Evolutionary conservation across 2,329 filamentous ascomycete species (phyloP), one percentile per base, ranked within the genome.

Genomic region (Alternaria hordeiaustralica): DNA sequence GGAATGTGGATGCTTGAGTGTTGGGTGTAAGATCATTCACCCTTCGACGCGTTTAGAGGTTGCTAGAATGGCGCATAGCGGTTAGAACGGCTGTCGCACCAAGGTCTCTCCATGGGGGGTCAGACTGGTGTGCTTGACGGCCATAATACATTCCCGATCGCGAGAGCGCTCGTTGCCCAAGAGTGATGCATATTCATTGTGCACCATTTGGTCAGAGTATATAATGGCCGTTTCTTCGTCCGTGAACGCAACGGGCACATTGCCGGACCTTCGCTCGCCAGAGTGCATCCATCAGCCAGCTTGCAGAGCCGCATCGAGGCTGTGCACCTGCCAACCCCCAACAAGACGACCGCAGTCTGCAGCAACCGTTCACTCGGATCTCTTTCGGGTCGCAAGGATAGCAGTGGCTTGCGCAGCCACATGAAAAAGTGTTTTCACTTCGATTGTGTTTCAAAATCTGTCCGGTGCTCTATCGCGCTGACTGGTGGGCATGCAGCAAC

Each of bases 11-110:
- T 28, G 20, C 18, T 21, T 51, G 28, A 23, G 13, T 33, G 5
- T 2, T n/a, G 28, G 11, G 6, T 21, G 36, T 41, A 18, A 0
- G 1, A 41, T 1, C 4, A 1, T 0, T 41, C 5, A 18, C 36
- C 36, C 1, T 41, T 41, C n/a, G 36, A 41, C 36, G 36, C 15
- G 36, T 41, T 18, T n/a, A 6, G 11, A 18, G n/a, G 6, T 6
- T 18, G 5, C 13, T 30, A 13, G 25, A 2, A 30, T 2, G 6
- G 13, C 30, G 6, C 47, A 9, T 6, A 1, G 8, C 20, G 6
- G 25, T 6, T 15, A 28, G 15, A 15, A 18, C 26, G 3, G 6
- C 26, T 3, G 3, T 12, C n/a, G 46, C 15, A 25, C 15, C 5
- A 5, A 28, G 5, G 9, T n/a, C 30, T 12, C 13, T 23, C 28